Base-by-base conservation (phyloP, 352 stramenopile genomes). In the Thalassiosira livingstoniorum region DNA sequence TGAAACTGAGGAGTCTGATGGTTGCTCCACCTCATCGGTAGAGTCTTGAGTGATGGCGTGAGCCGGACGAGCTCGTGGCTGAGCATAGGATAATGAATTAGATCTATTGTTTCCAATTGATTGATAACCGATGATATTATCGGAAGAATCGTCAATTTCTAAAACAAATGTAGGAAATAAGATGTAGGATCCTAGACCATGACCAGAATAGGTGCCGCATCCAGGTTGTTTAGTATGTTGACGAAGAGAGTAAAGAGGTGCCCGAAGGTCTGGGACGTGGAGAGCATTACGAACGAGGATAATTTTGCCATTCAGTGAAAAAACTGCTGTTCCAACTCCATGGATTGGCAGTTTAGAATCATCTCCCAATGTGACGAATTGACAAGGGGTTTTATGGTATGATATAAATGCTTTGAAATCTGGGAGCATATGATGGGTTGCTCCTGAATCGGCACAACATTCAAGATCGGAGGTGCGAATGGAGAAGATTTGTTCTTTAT, bases 271-370 rank as follows among this genome's bases (percentile, higher is more conserved):
- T 2, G 67, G 60, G 21, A 78, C 37, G 37, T 78, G 76, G 21
- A 78, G 76, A 21, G 25, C 61, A 45, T 83, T 35, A 15, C 61
- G 67, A 42, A 57, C 1, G 21, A 78, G 45, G 4, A 74, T 55
- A 1, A 35, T 18, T 32, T 74, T 71, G 0, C 67, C 76, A 21
- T 78, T 75, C 32, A 83, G 60, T 1, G 10, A 31, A 42, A 83
- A 66, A 32, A 69, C 61, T 2, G 47, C 68, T 13, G 76, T 62
- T 0, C 68, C 58, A 0, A 25, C 7, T 5, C 67, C 76, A 2
- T 58, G 25, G 27, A 83, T 47, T 0, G 58, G 67, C 27, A 58
- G 25, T 23, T n/a, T 51, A 4, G 64, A 42, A 13, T 75, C 54
- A 32, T 82, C 70, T n/a, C 63, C 74, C 51, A 75, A 21, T 2